Evolutionary conservation across 805 yeast genomes (phyloP).

Genomic region (Pichia sporocuriosa): DNA sequence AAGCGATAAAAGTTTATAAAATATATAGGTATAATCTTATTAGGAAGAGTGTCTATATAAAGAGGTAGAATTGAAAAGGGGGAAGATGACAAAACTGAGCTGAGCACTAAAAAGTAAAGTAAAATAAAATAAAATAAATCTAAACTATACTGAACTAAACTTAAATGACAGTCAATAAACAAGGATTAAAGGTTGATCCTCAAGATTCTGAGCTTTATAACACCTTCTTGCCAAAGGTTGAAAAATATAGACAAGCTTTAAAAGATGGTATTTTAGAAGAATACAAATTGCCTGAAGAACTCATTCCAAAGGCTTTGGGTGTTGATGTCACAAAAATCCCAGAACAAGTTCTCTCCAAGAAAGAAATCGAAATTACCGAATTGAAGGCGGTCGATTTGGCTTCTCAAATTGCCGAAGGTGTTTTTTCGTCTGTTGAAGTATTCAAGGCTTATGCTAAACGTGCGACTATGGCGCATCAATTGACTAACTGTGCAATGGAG

Average conservation of each 20-base stretch:
- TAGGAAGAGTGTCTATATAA: too few relatives aligned
- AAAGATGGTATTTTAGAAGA: slow-evolving; percentile 21
- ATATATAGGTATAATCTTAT: too few relatives aligned
- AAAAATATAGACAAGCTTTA: slow-evolving; percentile 26
- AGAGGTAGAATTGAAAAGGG: too few relatives aligned
- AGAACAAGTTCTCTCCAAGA: slow-evolving; percentile 27
- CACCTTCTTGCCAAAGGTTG: slow-evolving; percentile 30
- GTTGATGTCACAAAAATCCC: slow-evolving; percentile 25
- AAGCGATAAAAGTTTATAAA: too few relatives aligned
- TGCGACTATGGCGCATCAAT: slow-evolving; percentile 42
- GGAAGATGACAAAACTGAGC: too few relatives aligned
- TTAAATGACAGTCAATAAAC: slow-evolving; percentile 3
- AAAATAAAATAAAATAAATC: too few relatives aligned
- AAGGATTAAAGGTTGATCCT: slow-evolving; percentile 1
- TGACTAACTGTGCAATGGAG: slow-evolving; percentile 44
- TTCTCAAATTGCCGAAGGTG: slow-evolving; percentile 32
- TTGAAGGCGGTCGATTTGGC: slow-evolving; percentile 30
- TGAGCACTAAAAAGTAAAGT: too few relatives aligned
- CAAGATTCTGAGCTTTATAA: slow-evolving; percentile 12
- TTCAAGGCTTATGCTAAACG: slow-evolving; percentile 42
- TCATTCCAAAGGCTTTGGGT: slow-evolving; percentile 18
- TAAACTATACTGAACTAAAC: too few relatives aligned
- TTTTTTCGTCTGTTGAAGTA: slow-evolving; percentile 35
- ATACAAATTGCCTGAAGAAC: slow-evolving; percentile 13
- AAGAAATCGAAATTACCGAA: slow-evolving; percentile 40